These are phyloP conservation scores for Gracilariopsis chorda DNA, from an alignment of 23 red algal genomes.

Conservation along the genomic window DNA sequence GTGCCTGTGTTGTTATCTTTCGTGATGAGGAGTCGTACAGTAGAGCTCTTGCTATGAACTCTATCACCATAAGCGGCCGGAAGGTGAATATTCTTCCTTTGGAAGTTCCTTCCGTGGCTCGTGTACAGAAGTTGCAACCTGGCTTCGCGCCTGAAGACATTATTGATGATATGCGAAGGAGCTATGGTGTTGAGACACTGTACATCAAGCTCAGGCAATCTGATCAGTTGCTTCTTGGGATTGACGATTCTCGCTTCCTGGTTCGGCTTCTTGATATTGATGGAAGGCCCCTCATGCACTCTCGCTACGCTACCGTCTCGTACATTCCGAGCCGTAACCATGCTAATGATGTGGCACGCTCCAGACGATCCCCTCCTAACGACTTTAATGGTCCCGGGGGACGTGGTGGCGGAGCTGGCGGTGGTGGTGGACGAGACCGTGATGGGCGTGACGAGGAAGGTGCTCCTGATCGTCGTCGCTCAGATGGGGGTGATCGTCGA, in stretches of 20 bases:
- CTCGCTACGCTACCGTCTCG: slow-evolving; percentile 58
- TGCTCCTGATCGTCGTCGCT: background rate
- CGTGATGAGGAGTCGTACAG: slow-evolving; percentile 15
- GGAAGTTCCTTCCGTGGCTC: slow-evolving; percentile 48
- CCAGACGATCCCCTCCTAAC: background rate
- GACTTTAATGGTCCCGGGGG: slow-evolving; percentile 17
- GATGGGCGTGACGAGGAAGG: slow-evolving; percentile 46
- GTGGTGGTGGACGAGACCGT: background rate
- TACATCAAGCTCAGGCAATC: slow-evolving; percentile 46
- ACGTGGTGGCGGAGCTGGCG: slow-evolving; percentile 21
- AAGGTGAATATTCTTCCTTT: slow-evolving; percentile 62
- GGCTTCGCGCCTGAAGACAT: slow-evolving; percentile 50
- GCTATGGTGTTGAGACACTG: slow-evolving; percentile 43
- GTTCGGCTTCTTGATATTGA: slow-evolving; percentile 56
- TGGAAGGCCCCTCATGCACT: slow-evolving; percentile 34
- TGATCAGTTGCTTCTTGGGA: slow-evolving; percentile 55
- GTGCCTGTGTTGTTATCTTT: slow-evolving; percentile 46
- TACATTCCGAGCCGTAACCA: slow-evolving; percentile 55
- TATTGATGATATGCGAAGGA: slow-evolving; percentile 46
- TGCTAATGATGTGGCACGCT: background rate
- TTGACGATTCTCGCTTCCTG: slow-evolving; percentile 50
- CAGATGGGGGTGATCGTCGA: background rate
- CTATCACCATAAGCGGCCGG: slow-evolving; percentile 21
- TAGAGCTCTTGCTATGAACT: slow-evolving; percentile 17
- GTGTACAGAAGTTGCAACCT: slow-evolving; percentile 43